These are phyloP conservation scores for Petunia hybrid DNA, from an alignment of 305 asterid genomes.

Conservation along the genomic window DNA sequence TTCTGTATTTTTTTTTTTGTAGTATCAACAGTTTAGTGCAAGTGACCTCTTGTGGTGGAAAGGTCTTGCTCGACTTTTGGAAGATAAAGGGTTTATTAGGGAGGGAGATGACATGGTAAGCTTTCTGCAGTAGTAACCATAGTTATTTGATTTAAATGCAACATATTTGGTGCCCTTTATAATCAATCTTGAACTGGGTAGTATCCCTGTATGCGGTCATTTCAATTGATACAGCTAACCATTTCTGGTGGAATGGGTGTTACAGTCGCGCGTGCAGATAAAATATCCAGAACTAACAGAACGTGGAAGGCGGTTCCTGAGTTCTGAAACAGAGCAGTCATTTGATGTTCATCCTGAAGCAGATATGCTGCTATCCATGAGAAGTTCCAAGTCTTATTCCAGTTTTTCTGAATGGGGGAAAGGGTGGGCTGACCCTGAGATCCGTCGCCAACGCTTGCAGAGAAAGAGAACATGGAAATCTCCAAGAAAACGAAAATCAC, in stretches of 20 bases:
- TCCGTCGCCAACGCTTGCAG: constrained; percentile 69
- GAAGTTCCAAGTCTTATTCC: constrained; percentile 53
- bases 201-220: neutral
- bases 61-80: constrained; percentile 73
- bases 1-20: constrained; percentile 35
- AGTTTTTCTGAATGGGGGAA: constrained; percentile 81
- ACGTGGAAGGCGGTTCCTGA: constrained; percentile 57
- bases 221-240: neutral
- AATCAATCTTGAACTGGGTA: neutral
- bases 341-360: constrained; percentile 70
- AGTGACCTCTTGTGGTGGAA: constrained; percentile 81
- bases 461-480: constrained; percentile 44
- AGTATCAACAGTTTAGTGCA: constrained; percentile 60
- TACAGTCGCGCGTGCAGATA: constrained; percentile 66
- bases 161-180: neutral
- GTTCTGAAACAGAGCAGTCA: constrained; percentile 44
- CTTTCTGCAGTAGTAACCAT: constrained; percentile 21
- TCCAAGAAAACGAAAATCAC: constrained; percentile 49
- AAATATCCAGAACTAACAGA: constrained; percentile 61
- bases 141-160: neutral
- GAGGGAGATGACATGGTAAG: constrained; percentile 72
- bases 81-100: constrained; percentile 62
- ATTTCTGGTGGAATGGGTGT: neutral
- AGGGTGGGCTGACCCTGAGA: constrained; percentile 90
- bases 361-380: constrained; percentile 68